Evolutionary conservation across 345 rosid species (phyloP), one percentile per base, ranked within the genome.

Genomic region (Atalantia buxifolia): DNA sequence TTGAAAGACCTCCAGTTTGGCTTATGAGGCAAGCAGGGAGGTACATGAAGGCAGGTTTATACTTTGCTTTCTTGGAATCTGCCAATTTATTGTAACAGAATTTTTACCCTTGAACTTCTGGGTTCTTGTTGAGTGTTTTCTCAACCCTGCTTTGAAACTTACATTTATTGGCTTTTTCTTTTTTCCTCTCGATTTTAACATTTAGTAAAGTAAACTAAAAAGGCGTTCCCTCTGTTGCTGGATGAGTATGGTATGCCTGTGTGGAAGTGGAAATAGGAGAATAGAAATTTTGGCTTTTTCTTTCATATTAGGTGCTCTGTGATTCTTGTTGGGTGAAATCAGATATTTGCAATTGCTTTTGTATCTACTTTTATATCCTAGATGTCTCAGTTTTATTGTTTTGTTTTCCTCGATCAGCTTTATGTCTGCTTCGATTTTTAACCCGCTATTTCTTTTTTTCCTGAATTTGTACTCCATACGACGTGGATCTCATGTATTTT

Each of bases 11-110:
- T 67, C 99, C 99, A 22, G 98, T 97, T 85, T 97, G 99, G 99
- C 98, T 97, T 68, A 96, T 96, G 98, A 92, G 99, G 84, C 98
- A 97, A 87, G 99, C 99, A 35, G 97, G 99, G 93, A 93, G 99
- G 87, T 96, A 94, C 87, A 96, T 94, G 99, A 96, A 96, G 98
- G 99, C 91, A 90, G 85, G 86, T 88, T 83, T 85, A 84, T 83
- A 72, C 76, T 53, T 13, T 3, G 50, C 5, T 3, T 45, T 45
- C 50, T 45, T 45, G 50, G 50, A 16, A n/a, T 12, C 64, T 1
- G 31, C 25, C 5, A 13, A 14, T 35, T n/a, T 18, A 40, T 18
- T 22, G 8, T 4, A 40, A 35, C 45, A 8, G 59, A 13, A 24
- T 36, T 24, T 19, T 76, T 35, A 24, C 16, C 50, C 40, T 7